Percentiles rank a stretch among this genome's conserved stretches.
phyloP scores from a whole-genome alignment of 139 green algal species.

The Closterium sp. region DNA sequence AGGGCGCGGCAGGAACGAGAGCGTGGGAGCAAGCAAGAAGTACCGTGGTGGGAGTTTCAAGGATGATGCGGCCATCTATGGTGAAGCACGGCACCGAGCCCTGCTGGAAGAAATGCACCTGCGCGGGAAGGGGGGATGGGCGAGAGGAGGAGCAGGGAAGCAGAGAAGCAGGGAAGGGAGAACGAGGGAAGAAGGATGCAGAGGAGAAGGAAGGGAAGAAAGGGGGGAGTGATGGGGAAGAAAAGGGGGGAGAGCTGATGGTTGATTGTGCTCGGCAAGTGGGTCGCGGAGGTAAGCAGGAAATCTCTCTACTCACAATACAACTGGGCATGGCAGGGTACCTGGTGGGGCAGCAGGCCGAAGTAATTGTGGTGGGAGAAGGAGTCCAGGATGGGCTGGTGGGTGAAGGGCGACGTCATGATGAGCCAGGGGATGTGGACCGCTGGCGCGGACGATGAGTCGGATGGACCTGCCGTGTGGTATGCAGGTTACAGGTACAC shows the following conservation, averaged over 20 bases:
- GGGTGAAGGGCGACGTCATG: constrained; percentile 88
- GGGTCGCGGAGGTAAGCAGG: too few species aligned
- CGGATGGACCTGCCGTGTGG: not conserved
- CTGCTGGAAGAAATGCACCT: constrained; percentile 91
- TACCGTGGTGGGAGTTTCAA: constrained; percentile 46
- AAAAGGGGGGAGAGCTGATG: not conserved
- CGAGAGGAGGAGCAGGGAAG: not conserved
- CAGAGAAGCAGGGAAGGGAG: not conserved
- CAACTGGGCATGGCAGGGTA: too few species aligned
- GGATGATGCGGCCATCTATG: constrained; percentile 77
- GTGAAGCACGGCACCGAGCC: constrained; percentile 84
- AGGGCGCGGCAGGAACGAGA: too few species aligned
- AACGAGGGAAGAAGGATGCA: not conserved
- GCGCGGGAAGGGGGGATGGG: constrained; percentile 8
- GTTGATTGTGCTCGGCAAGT: too few species aligned
- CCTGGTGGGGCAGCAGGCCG: constrained; percentile 55
- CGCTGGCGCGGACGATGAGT: not conserved
- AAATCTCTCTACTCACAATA: too few species aligned
- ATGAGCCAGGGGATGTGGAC: constrained; percentile 78
- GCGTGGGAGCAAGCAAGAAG: not conserved
- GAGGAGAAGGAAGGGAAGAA: not conserved
- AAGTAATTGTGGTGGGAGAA: constrained; percentile 66
- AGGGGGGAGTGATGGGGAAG: not conserved
- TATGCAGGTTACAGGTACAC: too few species aligned
- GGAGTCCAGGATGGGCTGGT: constrained; percentile 68